These are phyloP conservation scores for Gliomastix tumulicola DNA, from an alignment of 2,329 filamentous ascomycete species.

Conservation along the genomic window DNA sequence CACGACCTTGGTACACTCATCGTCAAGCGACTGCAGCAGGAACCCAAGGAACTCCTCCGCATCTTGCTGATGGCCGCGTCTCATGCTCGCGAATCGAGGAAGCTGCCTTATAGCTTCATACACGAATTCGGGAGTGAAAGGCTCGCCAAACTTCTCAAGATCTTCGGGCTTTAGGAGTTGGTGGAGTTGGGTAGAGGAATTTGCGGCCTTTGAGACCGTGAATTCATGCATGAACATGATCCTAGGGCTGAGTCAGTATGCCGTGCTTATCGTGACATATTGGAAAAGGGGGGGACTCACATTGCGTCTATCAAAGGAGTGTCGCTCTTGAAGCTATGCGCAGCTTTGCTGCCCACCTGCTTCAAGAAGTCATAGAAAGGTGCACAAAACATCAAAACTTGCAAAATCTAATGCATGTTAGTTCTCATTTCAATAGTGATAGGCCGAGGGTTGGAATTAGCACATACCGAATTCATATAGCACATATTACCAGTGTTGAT, in stretches of 20 bases:
- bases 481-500: constrained; percentile 99
- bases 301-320: constrained; percentile 91
- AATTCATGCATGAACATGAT: constrained; percentile 97
- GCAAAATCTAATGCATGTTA: constrained; percentile 64
- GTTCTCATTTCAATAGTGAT: constrained; percentile 8
- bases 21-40: constrained; percentile 83
- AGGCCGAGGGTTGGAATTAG: constrained; percentile 24
- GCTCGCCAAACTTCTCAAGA: constrained; percentile 82
- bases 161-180: constrained; percentile 73
- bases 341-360: constrained; percentile 74
- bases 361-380: constrained; percentile 95
- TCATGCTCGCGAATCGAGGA: constrained; percentile 86
- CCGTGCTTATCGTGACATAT: too few relatives aligned
- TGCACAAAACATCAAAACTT: constrained; percentile 88
- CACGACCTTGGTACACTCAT: constrained; percentile 81
- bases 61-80: constrained; percentile 94
- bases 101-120: constrained; percentile 87
- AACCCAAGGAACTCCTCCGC: constrained; percentile 96
- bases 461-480: constrained; percentile 99
- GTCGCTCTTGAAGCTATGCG: constrained; percentile 90
- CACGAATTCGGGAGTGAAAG: constrained; percentile 89
- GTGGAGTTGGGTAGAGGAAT: constrained; percentile 65
- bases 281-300: too few relatives aligned
- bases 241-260: too few relatives aligned
- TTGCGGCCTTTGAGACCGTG: constrained; percentile 73